Conservation (phyloP, 495 filamentous ascomycete species). For the Talaromyces liani region DNA sequence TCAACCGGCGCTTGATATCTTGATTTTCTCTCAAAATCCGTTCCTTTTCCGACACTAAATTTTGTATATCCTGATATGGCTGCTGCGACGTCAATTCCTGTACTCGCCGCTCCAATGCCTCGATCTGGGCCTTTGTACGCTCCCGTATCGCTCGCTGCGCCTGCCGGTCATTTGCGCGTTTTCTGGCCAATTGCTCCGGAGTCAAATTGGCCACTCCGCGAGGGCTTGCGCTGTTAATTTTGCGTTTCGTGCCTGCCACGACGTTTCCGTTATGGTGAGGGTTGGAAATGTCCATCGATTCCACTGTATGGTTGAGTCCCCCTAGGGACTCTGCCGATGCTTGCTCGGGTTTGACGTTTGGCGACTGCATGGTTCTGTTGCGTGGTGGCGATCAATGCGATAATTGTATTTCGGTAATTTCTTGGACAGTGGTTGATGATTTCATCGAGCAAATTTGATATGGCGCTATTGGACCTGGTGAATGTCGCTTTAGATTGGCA, state of each 20-base stretch:
- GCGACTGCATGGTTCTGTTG: constrained; percentile 1
- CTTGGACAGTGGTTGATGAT: background rate
- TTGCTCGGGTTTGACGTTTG: constrained; percentile 1
- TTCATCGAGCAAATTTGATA: background rate
- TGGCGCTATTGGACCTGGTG: background rate
- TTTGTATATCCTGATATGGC: constrained; percentile 72
- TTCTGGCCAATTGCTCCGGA: constrained; percentile 64
- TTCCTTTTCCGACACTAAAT: constrained; percentile 60
- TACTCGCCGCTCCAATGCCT: constrained; percentile 63
- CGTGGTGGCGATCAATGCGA: background rate
- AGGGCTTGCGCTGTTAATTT: constrained; percentile 45
- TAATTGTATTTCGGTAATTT: background rate
- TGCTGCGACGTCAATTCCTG: constrained; percentile 66
- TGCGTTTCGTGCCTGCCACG: constrained; percentile 38
- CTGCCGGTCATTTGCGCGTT: constrained; percentile 83
- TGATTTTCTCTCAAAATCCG: constrained; percentile 62
- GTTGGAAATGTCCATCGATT: background rate
- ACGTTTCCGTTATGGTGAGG: background rate
- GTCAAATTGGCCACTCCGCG: constrained; percentile 67
- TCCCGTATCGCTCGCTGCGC: constrained; percentile 81
- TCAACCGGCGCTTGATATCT: constrained; percentile 56
- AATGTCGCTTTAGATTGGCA: background rate
- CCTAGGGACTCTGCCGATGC: background rate
- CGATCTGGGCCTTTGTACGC: constrained; percentile 75
- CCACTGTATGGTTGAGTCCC: background rate